These are phyloP conservation scores for Venturia nashicola DNA, from an alignment of 2,329 filamentous ascomycete species.

Conservation along the genomic window DNA sequence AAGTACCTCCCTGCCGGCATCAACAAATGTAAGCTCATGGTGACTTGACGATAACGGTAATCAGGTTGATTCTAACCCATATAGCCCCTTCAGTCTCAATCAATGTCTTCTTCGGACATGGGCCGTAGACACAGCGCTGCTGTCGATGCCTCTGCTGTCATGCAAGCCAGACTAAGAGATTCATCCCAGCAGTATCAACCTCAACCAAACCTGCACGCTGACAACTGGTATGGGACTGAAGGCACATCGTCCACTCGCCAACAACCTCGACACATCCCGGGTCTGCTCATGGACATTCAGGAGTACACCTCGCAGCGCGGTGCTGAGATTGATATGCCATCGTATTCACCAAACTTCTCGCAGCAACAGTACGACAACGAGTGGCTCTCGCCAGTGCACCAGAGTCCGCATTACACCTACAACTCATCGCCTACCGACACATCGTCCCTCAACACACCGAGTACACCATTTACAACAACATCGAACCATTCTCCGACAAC, in stretches of 20 bases:
- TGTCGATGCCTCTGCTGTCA: not conserved
- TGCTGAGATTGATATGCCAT: not conserved
- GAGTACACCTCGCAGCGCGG: not conserved
- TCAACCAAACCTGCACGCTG: not conserved
- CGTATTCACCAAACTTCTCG: not conserved
- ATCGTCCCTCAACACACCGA: not conserved
- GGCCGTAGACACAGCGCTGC: not conserved
- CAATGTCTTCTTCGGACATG: not conserved
- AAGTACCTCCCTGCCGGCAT: not conserved
- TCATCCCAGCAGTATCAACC: not conserved
- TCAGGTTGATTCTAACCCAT: not conserved
- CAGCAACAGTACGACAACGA: not conserved
- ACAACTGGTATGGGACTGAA: not conserved
- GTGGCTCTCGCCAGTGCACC: not conserved
- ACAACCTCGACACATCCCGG: not conserved
- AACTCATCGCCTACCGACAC: slow-evolving; percentile 1
- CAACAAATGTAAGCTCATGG: not conserved
- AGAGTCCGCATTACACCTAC: not conserved
- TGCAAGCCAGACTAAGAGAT: not conserved
- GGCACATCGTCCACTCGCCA: not conserved
- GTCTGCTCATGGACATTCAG: not conserved
- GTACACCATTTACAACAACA: not conserved
- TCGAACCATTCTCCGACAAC: not conserved
- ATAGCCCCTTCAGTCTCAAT: not conserved
- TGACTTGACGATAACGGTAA: not conserved